A percentile compares a stretch with the other conserved stretches of the same genome.
Evolutionary conservation across 2,329 filamentous ascomycete genomes (phyloP).

Genomic region (Epichloe aotearoae): DNA sequence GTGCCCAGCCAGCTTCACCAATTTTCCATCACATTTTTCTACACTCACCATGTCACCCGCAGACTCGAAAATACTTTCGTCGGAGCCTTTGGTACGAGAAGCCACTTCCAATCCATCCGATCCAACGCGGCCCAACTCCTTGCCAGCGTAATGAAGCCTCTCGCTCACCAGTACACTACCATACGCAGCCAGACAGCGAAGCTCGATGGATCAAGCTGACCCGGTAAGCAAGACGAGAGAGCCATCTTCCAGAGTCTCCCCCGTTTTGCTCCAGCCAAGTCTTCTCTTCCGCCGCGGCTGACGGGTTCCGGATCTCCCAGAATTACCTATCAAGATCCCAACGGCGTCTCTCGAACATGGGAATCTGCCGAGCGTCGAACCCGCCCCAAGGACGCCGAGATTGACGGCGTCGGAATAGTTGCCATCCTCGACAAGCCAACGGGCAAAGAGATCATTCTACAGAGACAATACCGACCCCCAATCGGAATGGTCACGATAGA

Average conservation of each 20-base stretch:
- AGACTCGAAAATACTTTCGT: conserved; percentile 29
- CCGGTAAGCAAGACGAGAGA: conserved; percentile 27
- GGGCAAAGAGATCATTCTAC: conserved; percentile 44
- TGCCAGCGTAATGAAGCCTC: background rate
- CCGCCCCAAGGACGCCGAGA: conserved; percentile 43
- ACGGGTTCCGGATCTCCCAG: conserved; percentile 18
- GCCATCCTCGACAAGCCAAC: conserved; percentile 47
- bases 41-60: conserved; percentile 24
- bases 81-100: conserved; percentile 29
- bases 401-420: conserved; percentile 63
- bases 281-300: background rate
- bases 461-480: conserved; percentile 55
- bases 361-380: conserved; percentile 62
- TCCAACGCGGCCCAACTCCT: background rate
- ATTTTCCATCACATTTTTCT: too few species aligned
- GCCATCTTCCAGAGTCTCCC: background rate
- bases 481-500: conserved; percentile 47
- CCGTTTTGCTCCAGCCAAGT: background rate
- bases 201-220: conserved; percentile 48
- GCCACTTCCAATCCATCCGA: background rate
- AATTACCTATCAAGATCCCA: conserved; percentile 51
- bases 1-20: too few species aligned
- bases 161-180: background rate
- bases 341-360: conserved; percentile 48
- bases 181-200: conserved; percentile 31